phyloP scores from a whole-genome alignment of 2,329 filamentous ascomycete genomes.

The Nemania sp. region DNA sequence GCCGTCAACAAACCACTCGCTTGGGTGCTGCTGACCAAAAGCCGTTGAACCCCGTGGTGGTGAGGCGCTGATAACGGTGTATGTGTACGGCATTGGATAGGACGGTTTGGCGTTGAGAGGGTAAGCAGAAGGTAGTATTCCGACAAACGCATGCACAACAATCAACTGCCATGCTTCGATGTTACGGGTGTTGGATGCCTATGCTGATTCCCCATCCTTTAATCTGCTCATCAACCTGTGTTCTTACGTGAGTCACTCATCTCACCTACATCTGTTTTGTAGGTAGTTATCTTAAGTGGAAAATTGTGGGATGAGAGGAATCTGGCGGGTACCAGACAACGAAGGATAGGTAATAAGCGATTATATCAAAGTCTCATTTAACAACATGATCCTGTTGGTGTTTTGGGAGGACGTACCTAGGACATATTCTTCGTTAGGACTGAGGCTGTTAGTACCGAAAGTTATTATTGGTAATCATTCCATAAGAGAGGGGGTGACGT shows the following conservation, averaged over 20 bases:
- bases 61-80: neutral
- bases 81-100: neutral
- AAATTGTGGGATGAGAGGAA: neutral
- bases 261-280: neutral
- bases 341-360: neutral
- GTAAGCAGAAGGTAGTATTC: constrained; percentile 16
- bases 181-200: neutral
- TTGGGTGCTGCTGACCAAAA: neutral
- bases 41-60: neutral
- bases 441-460: neutral
- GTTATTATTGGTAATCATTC: neutral
- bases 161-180: neutral
- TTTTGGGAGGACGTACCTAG: too few relatives aligned
- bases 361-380: neutral
- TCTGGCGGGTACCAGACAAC: neutral
- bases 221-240: neutral
- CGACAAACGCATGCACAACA: neutral
- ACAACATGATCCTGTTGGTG: too few relatives aligned
- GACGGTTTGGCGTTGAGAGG: neutral
- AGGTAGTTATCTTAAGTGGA: neutral
- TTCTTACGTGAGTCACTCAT: neutral
- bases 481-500: neutral
- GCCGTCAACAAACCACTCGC: neutral
- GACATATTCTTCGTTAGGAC: neutral
- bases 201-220: neutral